A percentile compares a stretch with the other conserved stretches of the same genome.
Conservation (phyloP, 1,139 yeast species). For the Taiozyma onychis region DNA sequence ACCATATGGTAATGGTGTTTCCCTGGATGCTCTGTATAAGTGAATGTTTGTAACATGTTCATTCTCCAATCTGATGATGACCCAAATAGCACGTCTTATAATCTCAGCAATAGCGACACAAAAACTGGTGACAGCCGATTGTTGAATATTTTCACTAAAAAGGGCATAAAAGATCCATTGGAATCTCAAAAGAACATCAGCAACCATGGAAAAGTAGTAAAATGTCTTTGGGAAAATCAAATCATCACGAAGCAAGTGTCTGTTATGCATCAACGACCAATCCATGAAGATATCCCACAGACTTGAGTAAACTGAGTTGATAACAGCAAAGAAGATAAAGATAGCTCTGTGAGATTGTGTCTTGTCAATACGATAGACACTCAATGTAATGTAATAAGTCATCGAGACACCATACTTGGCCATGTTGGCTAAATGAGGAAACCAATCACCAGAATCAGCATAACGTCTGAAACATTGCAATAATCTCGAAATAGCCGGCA, state of each 20-base stretch:
- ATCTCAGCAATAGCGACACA: constrained; percentile 78
- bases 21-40: constrained; percentile 80
- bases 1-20: constrained; percentile 78
- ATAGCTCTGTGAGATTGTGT: constrained; percentile 40
- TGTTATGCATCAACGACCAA: constrained; percentile 83
- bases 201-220: constrained; percentile 70
- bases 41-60: constrained; percentile 91
- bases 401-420: constrained; percentile 65
- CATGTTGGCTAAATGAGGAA: constrained; percentile 95
- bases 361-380: constrained; percentile 67
- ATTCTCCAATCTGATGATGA: constrained; percentile 87
- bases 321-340: constrained; percentile 66
- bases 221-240: constrained; percentile 49
- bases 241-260: constrained; percentile 63
- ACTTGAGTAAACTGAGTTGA: constrained; percentile 66
- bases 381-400: constrained; percentile 65
- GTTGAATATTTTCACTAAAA: constrained; percentile 72
- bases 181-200: constrained; percentile 71
- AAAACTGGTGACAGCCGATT: constrained; percentile 87
- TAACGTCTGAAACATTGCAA: constrained; percentile 89
- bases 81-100: constrained; percentile 80
- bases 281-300: constrained; percentile 94
- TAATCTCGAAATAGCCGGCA: constrained; percentile 89
- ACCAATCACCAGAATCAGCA: constrained; percentile 90
- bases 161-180: constrained; percentile 83